These are phyloP conservation scores for Candida schatavii DNA, from an alignment of 805 yeast species.

Conservation along the genomic window DNA sequence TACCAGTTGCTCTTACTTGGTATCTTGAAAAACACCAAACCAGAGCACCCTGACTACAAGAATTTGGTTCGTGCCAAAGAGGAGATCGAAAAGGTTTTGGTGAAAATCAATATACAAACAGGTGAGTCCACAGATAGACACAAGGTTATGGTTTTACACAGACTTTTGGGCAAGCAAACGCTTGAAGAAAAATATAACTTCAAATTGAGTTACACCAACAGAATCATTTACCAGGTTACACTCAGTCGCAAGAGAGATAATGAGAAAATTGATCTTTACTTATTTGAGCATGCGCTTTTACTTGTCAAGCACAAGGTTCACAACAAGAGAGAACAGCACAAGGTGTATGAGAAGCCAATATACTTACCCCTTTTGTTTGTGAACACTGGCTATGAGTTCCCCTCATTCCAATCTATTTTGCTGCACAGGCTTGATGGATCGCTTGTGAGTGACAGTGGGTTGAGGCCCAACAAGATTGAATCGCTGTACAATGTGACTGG, in stretches of 20 bases:
- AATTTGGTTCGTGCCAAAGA: slow-evolving; percentile 71
- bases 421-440: slow-evolving; percentile 34
- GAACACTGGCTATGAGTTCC: slow-evolving; percentile 76
- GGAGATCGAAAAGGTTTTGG: slow-evolving; percentile 70
- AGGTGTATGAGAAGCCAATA: slow-evolving; percentile 86
- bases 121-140: slow-evolving; percentile 94
- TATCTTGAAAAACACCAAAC: slow-evolving; percentile 75
- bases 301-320: slow-evolving; percentile 83
- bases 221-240: slow-evolving; percentile 78
- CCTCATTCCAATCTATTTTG: slow-evolving; percentile 49
- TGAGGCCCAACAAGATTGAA: slow-evolving; percentile 24
- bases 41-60: slow-evolving; percentile 69
- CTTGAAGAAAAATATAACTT: slow-evolving; percentile 83
- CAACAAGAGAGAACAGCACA: slow-evolving; percentile 85
- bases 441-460: slow-evolving; percentile 32
- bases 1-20: slow-evolving; percentile 83
- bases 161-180: slow-evolving; percentile 62
- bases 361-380: slow-evolving; percentile 74
- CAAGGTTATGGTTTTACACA: slow-evolving; percentile 71
- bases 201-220: slow-evolving; percentile 75
- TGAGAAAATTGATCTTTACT: slow-evolving; percentile 78
- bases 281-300: slow-evolving; percentile 83
- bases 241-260: slow-evolving; percentile 67
- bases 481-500: slow-evolving; percentile 24
- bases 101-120: slow-evolving; percentile 77